Conservation (phyloP, 805 yeast species). For the Jamesozyma hellenica region DNA sequence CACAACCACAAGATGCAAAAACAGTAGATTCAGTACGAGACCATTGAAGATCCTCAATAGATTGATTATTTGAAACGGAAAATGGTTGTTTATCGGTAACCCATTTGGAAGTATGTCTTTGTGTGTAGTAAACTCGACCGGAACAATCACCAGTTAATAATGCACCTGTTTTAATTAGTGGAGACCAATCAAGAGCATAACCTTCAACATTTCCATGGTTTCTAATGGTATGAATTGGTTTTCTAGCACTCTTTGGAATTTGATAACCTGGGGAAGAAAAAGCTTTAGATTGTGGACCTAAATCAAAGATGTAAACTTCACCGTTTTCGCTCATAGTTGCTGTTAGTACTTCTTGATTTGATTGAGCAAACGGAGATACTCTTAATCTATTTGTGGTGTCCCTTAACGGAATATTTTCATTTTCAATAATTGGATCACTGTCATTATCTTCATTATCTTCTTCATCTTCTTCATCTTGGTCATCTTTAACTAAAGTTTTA, state of each 20-base stretch:
- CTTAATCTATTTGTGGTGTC: constrained; percentile 85
- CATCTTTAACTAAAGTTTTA: constrained; percentile 80
- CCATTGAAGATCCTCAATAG: constrained; percentile 98
- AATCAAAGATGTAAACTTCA: constrained; percentile 76
- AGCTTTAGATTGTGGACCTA: constrained; percentile 68
- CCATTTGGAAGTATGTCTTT: constrained; percentile 72
- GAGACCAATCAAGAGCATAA: constrained; percentile 95
- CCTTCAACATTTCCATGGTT: constrained; percentile 95
- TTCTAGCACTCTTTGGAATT: constrained; percentile 66
- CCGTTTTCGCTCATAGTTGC: constrained; percentile 88
- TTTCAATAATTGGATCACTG: constrained; percentile 78
- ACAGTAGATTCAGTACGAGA: constrained; percentile 85
- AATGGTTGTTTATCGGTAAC: constrained; percentile 77
- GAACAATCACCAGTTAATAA: constrained; percentile 80
- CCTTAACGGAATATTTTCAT: constrained; percentile 65
- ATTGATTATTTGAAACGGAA: constrained; percentile 47
- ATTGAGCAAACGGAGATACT: constrained; percentile 64
- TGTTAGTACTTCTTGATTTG: constrained; percentile 63
- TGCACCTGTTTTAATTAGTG: constrained; percentile 67
- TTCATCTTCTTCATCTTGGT: no score
- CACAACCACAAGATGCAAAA: constrained; percentile 89
- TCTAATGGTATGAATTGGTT: constrained; percentile 73
- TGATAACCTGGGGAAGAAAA: constrained; percentile 81
- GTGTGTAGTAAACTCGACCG: constrained; percentile 73
- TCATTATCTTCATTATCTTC: constrained; percentile 66